phyloP scores from a whole-genome alignment of 306 rosid species.

The Dryas alaskensis region DNA sequence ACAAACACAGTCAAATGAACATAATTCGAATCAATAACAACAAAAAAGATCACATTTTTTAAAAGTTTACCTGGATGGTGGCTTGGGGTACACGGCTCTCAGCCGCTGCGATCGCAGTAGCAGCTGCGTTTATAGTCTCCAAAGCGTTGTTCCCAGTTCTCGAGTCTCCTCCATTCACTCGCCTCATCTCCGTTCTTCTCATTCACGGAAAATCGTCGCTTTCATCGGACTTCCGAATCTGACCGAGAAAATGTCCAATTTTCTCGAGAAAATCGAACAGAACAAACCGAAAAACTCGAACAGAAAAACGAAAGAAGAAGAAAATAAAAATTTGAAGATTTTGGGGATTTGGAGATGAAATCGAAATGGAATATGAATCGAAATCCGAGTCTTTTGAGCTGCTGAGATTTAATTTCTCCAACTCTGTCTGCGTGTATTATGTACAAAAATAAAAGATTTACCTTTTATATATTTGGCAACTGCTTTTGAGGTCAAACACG shows the following conservation, averaged over 20 bases:
- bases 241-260: constrained; percentile 2
- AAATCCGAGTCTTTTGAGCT: constrained; percentile 9
- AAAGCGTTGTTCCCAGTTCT: constrained; percentile 49
- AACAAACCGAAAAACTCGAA: background rate
- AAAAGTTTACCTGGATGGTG: constrained; percentile 46
- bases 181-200: constrained; percentile 43
- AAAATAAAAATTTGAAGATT: background rate
- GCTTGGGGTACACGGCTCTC: constrained; percentile 63
- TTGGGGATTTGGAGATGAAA: background rate
- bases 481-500: constrained; percentile 77
- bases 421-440: background rate
- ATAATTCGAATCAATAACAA: background rate
- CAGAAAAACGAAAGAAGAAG: background rate
- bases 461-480: background rate
- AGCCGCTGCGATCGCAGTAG: constrained; percentile 66
- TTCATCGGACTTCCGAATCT: constrained; percentile 14
- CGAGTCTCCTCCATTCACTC: constrained; percentile 41
- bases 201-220: constrained; percentile 9
- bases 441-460: background rate
- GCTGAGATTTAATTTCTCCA: background rate
- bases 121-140: constrained; percentile 92
- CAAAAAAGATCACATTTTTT: background rate
- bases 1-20: background rate
- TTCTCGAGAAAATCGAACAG: constrained; percentile 7
- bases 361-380: background rate